Evolutionary conservation across 352 stramenopile species (phyloP).

Genomic region (Phytophthora pini): DNA sequence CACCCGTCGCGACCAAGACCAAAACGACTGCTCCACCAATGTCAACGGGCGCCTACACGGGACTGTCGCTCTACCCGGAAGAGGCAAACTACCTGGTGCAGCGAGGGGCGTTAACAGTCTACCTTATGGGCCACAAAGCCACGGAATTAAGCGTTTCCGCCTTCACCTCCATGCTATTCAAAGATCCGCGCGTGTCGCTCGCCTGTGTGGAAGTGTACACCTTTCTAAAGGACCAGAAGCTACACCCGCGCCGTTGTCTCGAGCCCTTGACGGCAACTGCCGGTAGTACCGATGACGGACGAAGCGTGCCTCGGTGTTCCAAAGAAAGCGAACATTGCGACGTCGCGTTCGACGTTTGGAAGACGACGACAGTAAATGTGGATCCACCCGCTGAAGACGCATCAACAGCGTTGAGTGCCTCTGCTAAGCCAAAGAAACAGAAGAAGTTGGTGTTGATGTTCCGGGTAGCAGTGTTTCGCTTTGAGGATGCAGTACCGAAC

Average conservation of each 20-base stretch:
- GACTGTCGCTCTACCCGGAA: conserved; percentile 71
- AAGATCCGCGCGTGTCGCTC: conserved; percentile 36
- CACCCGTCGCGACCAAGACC: conserved; percentile 1
- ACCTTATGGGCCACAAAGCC: conserved; percentile 26
- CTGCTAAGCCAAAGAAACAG: conserved; percentile 35
- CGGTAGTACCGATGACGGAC: conserved; percentile 10
- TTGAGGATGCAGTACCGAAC: conserved; percentile 42
- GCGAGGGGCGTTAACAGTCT: conserved; percentile 54
- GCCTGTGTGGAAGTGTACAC: conserved; percentile 61
- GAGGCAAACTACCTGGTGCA: conserved; percentile 75
- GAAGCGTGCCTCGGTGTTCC: conserved; percentile 33
- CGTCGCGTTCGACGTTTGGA: conserved; percentile 71
- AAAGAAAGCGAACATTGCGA: conserved; percentile 10
- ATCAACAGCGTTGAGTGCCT: neutral
- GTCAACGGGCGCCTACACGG: conserved; percentile 57
- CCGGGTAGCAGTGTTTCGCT: conserved; percentile 60
- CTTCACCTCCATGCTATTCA: conserved; percentile 40
- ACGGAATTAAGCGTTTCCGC: conserved; percentile 28
- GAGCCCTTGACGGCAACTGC: conserved; percentile 4
- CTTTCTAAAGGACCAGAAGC: conserved; percentile 71
- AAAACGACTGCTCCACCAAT: conserved; percentile 17
- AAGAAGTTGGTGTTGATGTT: conserved; percentile 62
- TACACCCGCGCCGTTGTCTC: conserved; percentile 62
- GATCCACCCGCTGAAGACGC: neutral
- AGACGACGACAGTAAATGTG: conserved; percentile 31